phyloP scores from a whole-genome alignment of 2,329 filamentous ascomycete genomes.

The Colletotrichum sojae region DNA sequence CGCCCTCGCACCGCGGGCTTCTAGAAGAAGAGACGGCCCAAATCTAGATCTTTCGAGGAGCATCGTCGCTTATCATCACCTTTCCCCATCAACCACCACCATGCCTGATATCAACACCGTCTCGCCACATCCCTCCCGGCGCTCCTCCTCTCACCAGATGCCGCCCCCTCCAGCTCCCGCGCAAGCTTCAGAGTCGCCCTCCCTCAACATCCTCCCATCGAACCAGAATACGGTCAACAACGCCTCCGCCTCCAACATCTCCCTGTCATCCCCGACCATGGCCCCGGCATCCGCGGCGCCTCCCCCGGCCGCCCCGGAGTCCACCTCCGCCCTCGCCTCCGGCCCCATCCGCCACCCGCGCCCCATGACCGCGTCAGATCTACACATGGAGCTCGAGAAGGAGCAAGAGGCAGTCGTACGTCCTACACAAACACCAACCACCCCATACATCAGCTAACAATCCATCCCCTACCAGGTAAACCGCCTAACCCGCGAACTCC shows the following conservation, averaged over 20 bases:
- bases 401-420: slow-evolving; percentile 94
- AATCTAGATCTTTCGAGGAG: background rate
- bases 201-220: slow-evolving; percentile 70
- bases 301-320: slow-evolving; percentile 42
- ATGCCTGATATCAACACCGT: slow-evolving; percentile 73
- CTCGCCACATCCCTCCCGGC: slow-evolving; percentile 62
- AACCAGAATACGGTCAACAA: slow-evolving; percentile 67
- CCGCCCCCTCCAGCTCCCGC: slow-evolving; percentile 53
- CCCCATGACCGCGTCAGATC: slow-evolving; percentile 88
- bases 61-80: background rate
- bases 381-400: slow-evolving; percentile 92
- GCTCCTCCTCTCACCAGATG: slow-evolving; percentile 61
- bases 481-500: slow-evolving; percentile 90
- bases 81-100: slow-evolving; percentile 27
- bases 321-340: slow-evolving; percentile 64
- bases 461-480: slow-evolving; percentile 76
- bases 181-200: slow-evolving; percentile 47
- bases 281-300: slow-evolving; percentile 45
- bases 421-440: slow-evolving; percentile 33
- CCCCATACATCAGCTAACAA: background rate
- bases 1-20: slow-evolving; percentile 1
- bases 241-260: slow-evolving; percentile 47
- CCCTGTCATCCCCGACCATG: slow-evolving; percentile 51
- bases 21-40: background rate
- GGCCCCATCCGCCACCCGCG: slow-evolving; percentile 89